A percentile compares a stretch with the other conserved stretches of the same genome.
Conservation (phyloP, 345 rosid species). For the Linum trigynum region DNA sequence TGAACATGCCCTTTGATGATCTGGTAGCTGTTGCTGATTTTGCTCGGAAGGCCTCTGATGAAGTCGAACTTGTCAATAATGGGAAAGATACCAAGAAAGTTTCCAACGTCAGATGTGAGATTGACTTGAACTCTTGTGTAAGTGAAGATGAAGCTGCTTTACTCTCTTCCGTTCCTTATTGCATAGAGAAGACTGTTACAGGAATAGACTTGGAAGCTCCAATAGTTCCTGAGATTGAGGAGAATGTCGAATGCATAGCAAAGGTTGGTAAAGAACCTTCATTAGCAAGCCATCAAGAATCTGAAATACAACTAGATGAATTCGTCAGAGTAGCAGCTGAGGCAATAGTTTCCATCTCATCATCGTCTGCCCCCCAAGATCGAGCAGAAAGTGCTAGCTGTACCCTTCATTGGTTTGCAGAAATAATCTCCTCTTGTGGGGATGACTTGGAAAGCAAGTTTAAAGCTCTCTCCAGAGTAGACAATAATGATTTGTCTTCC, state of each 20-base stretch:
- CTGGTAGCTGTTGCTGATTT: slow-evolving; percentile 30
- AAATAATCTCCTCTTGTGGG: slow-evolving; percentile 45
- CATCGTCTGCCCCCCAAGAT: slow-evolving; percentile 11
- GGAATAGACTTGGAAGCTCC: slow-evolving; percentile 82
- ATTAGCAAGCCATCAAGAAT: slow-evolving; percentile 20
- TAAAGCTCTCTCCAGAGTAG: slow-evolving; percentile 27
- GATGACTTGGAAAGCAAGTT: slow-evolving; percentile 38
- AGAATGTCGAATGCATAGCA: slow-evolving; percentile 27
- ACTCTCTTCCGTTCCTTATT: slow-evolving; percentile 21
- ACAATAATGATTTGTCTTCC: slow-evolving; percentile 27
- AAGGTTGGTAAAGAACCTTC: slow-evolving; percentile 23
- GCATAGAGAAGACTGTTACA: slow-evolving; percentile 25
- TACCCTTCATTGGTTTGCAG: slow-evolving; percentile 68
- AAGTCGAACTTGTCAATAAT: slow-evolving; percentile 26
- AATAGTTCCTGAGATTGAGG: slow-evolving; percentile 42
- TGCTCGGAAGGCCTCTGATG: slow-evolving; percentile 27
- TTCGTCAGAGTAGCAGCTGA: slow-evolving; percentile 51
- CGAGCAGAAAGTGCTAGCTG: slow-evolving; percentile 29
- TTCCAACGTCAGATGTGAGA: slow-evolving; percentile 30
- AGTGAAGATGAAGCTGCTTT: slow-evolving; percentile 58
- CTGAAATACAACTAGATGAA: slow-evolving; percentile 34
- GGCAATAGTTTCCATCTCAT: slow-evolving; percentile 69
- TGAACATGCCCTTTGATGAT: slow-evolving; percentile 67
- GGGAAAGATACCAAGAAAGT: slow-evolving; percentile 25
- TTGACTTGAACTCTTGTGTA: slow-evolving; percentile 66